Conservation (phyloP, 345 rosid species). For the Hevea brasiliensis region DNA sequence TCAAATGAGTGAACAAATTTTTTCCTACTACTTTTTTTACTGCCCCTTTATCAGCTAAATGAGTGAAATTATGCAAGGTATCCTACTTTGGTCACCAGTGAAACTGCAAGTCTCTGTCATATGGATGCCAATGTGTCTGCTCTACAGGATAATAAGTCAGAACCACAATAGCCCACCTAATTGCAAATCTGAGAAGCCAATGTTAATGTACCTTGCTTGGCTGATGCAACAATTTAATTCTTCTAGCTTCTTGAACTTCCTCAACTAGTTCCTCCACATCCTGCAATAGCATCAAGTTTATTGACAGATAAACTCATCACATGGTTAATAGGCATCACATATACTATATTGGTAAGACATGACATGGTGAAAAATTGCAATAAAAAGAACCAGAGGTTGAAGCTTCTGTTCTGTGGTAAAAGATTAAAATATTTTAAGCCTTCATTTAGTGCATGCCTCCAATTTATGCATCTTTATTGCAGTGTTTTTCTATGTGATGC, state of each 20-base stretch:
- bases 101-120: neutral
- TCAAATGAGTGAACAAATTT: too few species aligned
- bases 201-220: slow-evolving; percentile 69
- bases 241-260: slow-evolving; percentile 93
- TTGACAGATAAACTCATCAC: neutral
- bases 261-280: slow-evolving; percentile 71
- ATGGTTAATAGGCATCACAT: slow-evolving; percentile 6
- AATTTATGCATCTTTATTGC: neutral
- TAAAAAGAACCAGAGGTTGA: neutral
- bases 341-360: neutral
- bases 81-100: neutral
- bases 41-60: neutral
- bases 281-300: slow-evolving; percentile 37
- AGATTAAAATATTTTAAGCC: neutral
- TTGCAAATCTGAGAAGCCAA: neutral
- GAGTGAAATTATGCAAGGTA: neutral
- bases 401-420: neutral
- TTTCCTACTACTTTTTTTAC: neutral
- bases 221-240: slow-evolving; percentile 79
- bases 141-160: neutral
- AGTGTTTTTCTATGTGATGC: neutral
- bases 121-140: neutral
- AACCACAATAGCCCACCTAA: neutral
- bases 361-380: neutral
- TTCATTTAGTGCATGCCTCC: too few species aligned